A percentile compares a stretch with the other conserved stretches of the same genome.
Conservation (phyloP, 192 early-diverging fungal species). For the Umbelopsis isabellina region DNA sequence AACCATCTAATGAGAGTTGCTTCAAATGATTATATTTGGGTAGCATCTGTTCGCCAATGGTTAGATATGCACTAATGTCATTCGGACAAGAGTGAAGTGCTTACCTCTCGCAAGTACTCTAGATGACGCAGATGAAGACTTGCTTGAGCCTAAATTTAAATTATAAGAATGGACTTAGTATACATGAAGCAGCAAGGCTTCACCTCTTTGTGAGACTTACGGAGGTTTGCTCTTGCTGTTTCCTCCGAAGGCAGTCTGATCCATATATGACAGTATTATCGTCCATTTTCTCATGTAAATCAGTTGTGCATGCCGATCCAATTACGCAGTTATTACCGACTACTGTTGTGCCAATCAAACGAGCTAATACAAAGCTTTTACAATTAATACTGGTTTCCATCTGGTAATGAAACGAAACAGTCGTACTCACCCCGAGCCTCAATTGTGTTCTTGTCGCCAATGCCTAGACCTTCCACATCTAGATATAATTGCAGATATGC, state of each 20-base stretch:
- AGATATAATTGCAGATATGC: neutral
- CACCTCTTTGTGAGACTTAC: slow-evolving; percentile 31
- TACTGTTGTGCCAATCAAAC: slow-evolving; percentile 54
- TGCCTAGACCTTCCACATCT: slow-evolving; percentile 67
- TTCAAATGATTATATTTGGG: slow-evolving; percentile 63
- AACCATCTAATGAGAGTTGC: slow-evolving; percentile 21
- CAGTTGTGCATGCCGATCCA: slow-evolving; percentile 66
- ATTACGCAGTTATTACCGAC: slow-evolving; percentile 75
- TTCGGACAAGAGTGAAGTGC: neutral
- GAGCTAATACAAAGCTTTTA: slow-evolving; percentile 39
- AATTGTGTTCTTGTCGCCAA: slow-evolving; percentile 68
- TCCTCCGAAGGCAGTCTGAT: slow-evolving; percentile 50
- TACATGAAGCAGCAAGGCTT: neutral
- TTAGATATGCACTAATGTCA: neutral
- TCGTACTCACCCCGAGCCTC: slow-evolving; percentile 62
- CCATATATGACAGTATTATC: slow-evolving; percentile 75
- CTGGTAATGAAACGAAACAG: neutral
- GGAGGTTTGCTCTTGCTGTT: slow-evolving; percentile 41
- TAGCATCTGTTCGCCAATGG: slow-evolving; percentile 30
- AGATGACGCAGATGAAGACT: slow-evolving; percentile 67
- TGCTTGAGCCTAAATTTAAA: slow-evolving; percentile 46
- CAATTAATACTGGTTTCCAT: neutral
- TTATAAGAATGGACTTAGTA: neutral
- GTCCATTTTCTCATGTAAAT: slow-evolving; percentile 56
- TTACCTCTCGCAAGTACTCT: slow-evolving; percentile 69